phyloP scores from a whole-genome alignment of 345 rosid species.

The Iberis pinnata region DNA sequence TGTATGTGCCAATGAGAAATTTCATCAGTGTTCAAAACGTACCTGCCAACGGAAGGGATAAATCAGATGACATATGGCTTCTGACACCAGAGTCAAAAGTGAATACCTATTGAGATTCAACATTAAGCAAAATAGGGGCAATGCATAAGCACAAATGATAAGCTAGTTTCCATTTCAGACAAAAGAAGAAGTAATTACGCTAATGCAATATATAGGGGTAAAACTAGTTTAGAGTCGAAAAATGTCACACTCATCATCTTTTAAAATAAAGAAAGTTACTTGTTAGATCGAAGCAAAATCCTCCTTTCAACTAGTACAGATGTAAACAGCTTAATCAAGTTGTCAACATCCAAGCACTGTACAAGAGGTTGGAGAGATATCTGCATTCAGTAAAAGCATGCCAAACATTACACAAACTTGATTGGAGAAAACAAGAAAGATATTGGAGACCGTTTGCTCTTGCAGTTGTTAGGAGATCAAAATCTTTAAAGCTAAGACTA shows the following conservation, averaged over 20 bases:
- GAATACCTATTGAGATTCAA: constrained; percentile 61
- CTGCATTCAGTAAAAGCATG: constrained; percentile 48
- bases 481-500: constrained; percentile 1
- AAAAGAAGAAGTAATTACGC: constrained; percentile 3
- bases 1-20: constrained; percentile 5
- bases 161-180: constrained; percentile 2
- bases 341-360: constrained; percentile 94
- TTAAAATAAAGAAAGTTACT: constrained; percentile 42
- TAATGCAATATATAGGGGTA: neutral
- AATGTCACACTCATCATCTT: neutral
- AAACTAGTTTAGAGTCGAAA: neutral
- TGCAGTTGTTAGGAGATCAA: constrained; percentile 10
- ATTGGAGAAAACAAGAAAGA: constrained; percentile 5
- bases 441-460: neutral
- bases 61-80: constrained; percentile 94
- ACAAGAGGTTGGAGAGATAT: constrained; percentile 92
- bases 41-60: constrained; percentile 99
- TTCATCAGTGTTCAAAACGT: constrained; percentile 20
- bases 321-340: constrained; percentile 77
- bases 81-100: constrained; percentile 79
- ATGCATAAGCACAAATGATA: constrained; percentile 3
- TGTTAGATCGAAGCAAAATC: constrained; percentile 86
- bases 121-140: constrained; percentile 10
- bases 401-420: constrained; percentile 8
- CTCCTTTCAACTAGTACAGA: constrained; percentile 92